Percentiles rank a stretch among this genome's conserved stretches.
phyloP scores from a whole-genome alignment of 73 alveolate species.

The Durusdinium trenchii region DNA sequence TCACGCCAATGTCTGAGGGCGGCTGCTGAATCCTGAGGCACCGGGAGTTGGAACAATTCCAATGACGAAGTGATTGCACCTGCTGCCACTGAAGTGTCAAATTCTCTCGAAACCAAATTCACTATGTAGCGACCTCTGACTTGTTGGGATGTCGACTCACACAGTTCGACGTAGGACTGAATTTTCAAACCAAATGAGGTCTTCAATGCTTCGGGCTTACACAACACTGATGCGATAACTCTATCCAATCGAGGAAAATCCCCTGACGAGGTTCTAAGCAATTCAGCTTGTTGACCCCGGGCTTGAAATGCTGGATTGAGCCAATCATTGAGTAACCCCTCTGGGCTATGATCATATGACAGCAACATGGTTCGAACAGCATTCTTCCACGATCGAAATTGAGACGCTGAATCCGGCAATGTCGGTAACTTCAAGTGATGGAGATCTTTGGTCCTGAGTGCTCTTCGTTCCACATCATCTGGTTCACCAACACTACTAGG shows the following conservation, averaged over 20 bases:
- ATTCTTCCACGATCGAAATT: neutral
- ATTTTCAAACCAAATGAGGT: neutral
- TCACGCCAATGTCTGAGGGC: slow-evolving; percentile 13
- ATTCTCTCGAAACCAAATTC: neutral
- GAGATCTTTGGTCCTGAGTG: neutral
- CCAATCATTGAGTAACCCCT: neutral
- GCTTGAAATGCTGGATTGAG: neutral
- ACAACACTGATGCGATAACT: neutral
- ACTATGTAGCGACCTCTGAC: neutral
- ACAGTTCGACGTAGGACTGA: slow-evolving; percentile 15
- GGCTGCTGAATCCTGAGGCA: neutral
- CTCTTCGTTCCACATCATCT: neutral
- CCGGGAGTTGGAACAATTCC: neutral
- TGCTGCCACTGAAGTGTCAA: neutral
- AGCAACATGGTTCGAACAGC: neutral
- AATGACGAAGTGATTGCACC: neutral
- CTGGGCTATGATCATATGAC: neutral
- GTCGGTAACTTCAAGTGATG: neutral
- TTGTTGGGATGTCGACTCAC: neutral
- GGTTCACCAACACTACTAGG: neutral
- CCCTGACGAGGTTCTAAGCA: neutral
- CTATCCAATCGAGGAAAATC: slow-evolving; percentile 11
- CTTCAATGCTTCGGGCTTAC: slow-evolving; percentile 8
- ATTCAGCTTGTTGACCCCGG: neutral
- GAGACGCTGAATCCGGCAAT: neutral